Evolutionary conservation across 768 basidiomycete species (phyloP).

Genomic region (Lactarius deliciosus): DNA sequence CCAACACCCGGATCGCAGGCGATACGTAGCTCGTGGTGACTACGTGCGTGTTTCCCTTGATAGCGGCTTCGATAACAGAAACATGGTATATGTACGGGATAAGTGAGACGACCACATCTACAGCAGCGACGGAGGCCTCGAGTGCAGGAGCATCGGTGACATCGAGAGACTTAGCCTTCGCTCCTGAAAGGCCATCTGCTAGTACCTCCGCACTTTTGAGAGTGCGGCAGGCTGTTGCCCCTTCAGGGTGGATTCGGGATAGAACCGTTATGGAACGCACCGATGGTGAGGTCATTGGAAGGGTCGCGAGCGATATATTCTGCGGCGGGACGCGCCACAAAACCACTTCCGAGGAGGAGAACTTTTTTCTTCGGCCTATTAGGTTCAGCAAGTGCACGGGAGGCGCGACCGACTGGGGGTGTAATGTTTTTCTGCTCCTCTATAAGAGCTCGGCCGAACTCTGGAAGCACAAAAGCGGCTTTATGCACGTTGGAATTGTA

Average conservation of each 20-base stretch:
- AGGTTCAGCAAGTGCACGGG: conserved; percentile 43
- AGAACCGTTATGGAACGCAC: conserved; percentile 41
- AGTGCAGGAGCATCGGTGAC: conserved; percentile 69
- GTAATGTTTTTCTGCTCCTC: conserved; percentile 68
- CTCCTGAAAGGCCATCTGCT: conserved; percentile 61
- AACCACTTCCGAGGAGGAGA: conserved; percentile 90
- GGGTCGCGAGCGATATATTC: conserved; percentile 87
- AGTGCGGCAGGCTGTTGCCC: conserved; percentile 75
- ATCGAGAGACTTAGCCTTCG: conserved; percentile 79
- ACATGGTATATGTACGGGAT: conserved; percentile 95
- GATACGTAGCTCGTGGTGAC: conserved; percentile 97
- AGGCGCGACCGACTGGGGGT: conserved; percentile 73
- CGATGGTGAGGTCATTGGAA: conserved; percentile 81
- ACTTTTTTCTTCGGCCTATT: conserved; percentile 66
- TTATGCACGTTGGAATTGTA: conserved; percentile 82
- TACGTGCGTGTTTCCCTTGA: conserved; percentile 85
- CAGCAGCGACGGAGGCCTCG: conserved; percentile 75
- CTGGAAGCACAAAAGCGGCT: conserved; percentile 87
- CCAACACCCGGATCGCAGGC: conserved; percentile 85
- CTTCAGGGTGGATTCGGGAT: conserved; percentile 7
- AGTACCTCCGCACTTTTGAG: conserved; percentile 73
- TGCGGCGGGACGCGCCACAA: conserved; percentile 94
- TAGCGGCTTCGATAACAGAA: conserved; percentile 86
- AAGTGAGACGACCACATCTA: conserved; percentile 93
- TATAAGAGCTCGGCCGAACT: conserved; percentile 77